Evolutionary conservation across 2,329 filamentous ascomycete genomes (phyloP).

Genomic region (Colletotrichum costaricense): DNA sequence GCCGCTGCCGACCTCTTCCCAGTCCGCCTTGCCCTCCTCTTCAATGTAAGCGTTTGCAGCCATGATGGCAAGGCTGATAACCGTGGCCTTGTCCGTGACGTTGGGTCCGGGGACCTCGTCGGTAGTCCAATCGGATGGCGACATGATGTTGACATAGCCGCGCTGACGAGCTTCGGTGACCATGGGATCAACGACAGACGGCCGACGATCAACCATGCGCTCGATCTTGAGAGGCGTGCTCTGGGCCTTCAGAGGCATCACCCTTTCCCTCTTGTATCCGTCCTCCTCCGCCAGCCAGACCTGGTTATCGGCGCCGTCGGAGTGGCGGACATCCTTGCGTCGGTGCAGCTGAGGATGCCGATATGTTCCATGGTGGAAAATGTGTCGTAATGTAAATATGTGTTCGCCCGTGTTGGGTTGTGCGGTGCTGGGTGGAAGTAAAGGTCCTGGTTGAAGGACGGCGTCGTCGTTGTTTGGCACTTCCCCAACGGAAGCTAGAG

Average conservation of each 20-base stretch:
- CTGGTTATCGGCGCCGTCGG: constrained; percentile 58
- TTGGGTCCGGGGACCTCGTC: constrained; percentile 85
- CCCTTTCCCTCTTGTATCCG: constrained; percentile 60
- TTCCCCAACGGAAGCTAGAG: constrained; percentile 49
- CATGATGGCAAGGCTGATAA: constrained; percentile 88
- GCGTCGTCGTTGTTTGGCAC: constrained; percentile 51
- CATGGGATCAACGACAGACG: constrained; percentile 81
- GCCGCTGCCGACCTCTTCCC: constrained; percentile 81
- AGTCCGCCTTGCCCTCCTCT: constrained; percentile 77
- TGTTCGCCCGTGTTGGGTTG: constrained; percentile 64
- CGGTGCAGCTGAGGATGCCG: constrained; percentile 81
- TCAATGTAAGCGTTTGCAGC: constrained; percentile 90
- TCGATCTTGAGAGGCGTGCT: constrained; percentile 79
- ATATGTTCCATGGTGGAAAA: constrained; percentile 92
- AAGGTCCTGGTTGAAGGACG: constrained; percentile 52
- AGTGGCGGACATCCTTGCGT: constrained; percentile 74
- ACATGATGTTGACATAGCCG: constrained; percentile 75
- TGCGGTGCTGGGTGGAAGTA: constrained; percentile 55
- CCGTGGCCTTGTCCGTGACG: constrained; percentile 84
- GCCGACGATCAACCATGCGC: constrained; percentile 81
- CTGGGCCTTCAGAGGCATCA: constrained; percentile 67
- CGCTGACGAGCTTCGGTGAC: constrained; percentile 77
- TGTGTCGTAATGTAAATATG: constrained; percentile 80
- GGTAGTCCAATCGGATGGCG: constrained; percentile 82
- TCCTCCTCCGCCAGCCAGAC: constrained; percentile 74